These are phyloP conservation scores for Smallanthus sonchifolius DNA, from an alignment of 129 eudicot genomes.

Conservation along the genomic window DNA sequence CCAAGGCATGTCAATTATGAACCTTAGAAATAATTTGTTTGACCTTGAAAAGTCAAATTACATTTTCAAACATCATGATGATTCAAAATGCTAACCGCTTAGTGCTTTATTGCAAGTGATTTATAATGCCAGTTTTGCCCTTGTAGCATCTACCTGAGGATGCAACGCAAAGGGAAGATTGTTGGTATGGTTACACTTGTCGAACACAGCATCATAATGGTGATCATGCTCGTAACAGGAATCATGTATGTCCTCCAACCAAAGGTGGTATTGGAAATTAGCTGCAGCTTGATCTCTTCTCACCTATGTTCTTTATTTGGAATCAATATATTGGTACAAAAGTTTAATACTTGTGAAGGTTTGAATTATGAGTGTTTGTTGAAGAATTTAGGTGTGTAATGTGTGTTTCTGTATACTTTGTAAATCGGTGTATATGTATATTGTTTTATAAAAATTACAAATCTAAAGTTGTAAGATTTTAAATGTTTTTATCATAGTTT, in stretches of 20 bases:
- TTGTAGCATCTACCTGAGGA: slow-evolving; percentile 59
- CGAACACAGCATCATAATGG: slow-evolving; percentile 77
- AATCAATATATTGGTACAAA: neutral
- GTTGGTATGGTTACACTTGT: slow-evolving; percentile 93
- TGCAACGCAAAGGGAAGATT: slow-evolving; percentile 60
- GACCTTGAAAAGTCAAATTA: slow-evolving; percentile 15
- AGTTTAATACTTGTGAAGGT: neutral
- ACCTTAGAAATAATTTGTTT: neutral
- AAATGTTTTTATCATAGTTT: neutral
- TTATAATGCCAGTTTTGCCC: slow-evolving; percentile 9
- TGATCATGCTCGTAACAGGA: slow-evolving; percentile 86
- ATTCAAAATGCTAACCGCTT: neutral
- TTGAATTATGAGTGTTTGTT: neutral
- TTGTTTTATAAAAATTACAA: neutral
- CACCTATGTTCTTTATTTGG: neutral
- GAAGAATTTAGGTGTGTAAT: neutral
- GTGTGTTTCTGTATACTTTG: neutral
- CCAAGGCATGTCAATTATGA: neutral
- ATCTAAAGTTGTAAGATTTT: neutral
- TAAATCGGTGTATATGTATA: neutral
- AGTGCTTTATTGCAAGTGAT: neutral
- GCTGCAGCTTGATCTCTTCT: neutral
- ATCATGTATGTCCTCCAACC: slow-evolving; percentile 92
- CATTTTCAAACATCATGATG: neutral
- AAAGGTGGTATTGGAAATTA: slow-evolving; percentile 49